phyloP scores from a whole-genome alignment of 768 basidiomycete species.

The Royoungia palumana region DNA sequence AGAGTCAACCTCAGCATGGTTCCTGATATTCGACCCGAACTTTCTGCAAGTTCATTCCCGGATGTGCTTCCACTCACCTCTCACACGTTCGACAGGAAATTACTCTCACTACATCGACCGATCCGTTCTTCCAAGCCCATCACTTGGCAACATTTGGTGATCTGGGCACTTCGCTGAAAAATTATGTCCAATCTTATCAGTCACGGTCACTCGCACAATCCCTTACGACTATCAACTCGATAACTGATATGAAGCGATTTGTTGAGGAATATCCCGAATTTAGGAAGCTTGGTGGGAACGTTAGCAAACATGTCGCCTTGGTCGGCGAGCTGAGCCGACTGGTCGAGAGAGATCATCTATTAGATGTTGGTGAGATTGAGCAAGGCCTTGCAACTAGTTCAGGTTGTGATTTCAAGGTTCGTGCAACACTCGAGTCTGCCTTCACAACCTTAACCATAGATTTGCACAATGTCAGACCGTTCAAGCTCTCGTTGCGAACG shows the following conservation, averaged over 20 bases:
- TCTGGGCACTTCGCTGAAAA: conserved; percentile 84
- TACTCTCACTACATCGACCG: conserved; percentile 85
- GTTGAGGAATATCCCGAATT: conserved; percentile 99
- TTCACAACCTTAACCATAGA: not conserved
- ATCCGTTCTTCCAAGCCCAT: conserved; percentile 91
- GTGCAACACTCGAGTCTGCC: conserved; percentile 13
- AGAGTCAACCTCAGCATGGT: conserved; percentile 81
- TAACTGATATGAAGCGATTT: conserved; percentile 94
- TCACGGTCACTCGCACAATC: conserved; percentile 73
- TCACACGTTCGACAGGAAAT: conserved; percentile 63
- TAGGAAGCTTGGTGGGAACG: conserved; percentile 92
- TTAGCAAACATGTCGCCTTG: conserved; percentile 96
- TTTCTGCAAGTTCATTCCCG: conserved; percentile 54
- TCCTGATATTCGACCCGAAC: conserved; percentile 82
- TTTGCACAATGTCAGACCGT: conserved; percentile 62
- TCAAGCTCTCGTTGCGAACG: conserved; percentile 70
- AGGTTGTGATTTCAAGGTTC: conserved; percentile 82
- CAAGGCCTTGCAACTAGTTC: conserved; percentile 93
- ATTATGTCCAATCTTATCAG: conserved; percentile 93
- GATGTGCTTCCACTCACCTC: conserved; percentile 3
- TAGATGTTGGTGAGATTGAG: conserved; percentile 92
- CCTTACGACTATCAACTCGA: conserved; percentile 85
- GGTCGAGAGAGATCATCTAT: conserved; percentile 78
- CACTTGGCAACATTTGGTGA: conserved; percentile 95
- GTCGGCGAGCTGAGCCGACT: conserved; percentile 94